Percentiles rank a stretch among this genome's conserved stretches.
These are phyloP conservation scores for Prunus salicina DNA, from an alignment of 306 rosid genomes.

Conservation along the genomic window DNA sequence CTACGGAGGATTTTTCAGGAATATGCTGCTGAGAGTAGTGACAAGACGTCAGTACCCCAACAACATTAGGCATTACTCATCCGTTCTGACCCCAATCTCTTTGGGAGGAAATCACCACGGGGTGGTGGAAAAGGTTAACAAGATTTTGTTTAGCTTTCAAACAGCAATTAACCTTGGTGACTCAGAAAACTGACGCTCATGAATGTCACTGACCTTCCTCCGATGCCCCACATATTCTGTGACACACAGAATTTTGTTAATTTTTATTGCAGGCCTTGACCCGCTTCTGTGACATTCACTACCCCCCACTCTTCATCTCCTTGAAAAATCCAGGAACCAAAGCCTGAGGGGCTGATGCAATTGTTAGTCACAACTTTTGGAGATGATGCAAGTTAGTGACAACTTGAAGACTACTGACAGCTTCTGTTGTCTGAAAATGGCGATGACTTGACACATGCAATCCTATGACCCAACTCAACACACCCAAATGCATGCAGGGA, in stretches of 20 bases:
- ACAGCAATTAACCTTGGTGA: neutral
- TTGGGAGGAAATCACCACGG: constrained; percentile 11
- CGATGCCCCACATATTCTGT: constrained; percentile 21
- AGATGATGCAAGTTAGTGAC: constrained; percentile 95
- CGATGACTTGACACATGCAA: constrained; percentile 66
- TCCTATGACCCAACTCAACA: constrained; percentile 49
- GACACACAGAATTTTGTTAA: neutral
- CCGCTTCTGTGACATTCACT: constrained; percentile 26
- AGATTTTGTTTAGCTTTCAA: neutral
- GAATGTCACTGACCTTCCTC: constrained; percentile 28
- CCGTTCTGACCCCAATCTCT: constrained; percentile 32
- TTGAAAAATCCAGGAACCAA: constrained; percentile 40
- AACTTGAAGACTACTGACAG: constrained; percentile 54
- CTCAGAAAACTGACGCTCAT: neutral
- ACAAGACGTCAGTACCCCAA: constrained; percentile 18
- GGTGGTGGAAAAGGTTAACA: constrained; percentile 16
- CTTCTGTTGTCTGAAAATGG: constrained; percentile 63
- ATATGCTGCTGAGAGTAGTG: constrained; percentile 27
- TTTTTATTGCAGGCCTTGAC: constrained; percentile 19
- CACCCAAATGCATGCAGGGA: constrained; percentile 85
- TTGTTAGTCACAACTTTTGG: constrained; percentile 67
- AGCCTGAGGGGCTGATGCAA: constrained; percentile 58
- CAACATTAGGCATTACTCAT: constrained; percentile 20
- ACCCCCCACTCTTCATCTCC: constrained; percentile 51
- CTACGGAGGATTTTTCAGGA: constrained; percentile 28